Evolutionary conservation across 495 filamentous ascomycete species (phyloP), one percentile per base, ranked within the genome.

Genomic region (Neurospora intermedia): DNA sequence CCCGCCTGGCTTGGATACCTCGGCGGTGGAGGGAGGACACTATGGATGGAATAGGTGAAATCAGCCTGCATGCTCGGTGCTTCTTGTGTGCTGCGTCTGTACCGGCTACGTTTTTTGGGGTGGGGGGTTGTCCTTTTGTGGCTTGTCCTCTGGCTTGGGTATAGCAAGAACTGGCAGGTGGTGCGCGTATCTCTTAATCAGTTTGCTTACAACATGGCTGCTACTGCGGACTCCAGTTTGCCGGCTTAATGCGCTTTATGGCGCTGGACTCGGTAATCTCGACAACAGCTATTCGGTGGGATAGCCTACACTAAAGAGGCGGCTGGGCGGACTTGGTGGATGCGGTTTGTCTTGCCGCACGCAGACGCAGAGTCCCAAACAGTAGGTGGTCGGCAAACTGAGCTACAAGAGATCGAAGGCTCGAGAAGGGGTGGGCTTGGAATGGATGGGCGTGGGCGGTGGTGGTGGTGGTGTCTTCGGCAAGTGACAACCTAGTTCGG

Each of bases 21-120:
- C 72, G 94, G 93, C 71, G 94, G 94, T 69, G 94, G 93, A 74
- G 93, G 93, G 74, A 94, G 85, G 71, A 94, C 91, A 81, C 92
- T 95, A 80, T 10, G 46, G 54, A 73, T 31, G 23, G 27, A 23
- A 69, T 69, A 69, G n/a, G 72, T 69, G 4, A 23, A n/a, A 62
- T 59, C 43, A 74, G 38, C 38, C 48, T 35, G 46, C 62, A 70
- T 69, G 72, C 8, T 42, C 23, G 6, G 54, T 38, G 16, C 39
- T 69, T 16, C 39, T 35, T 15, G 69, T 27, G 23, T 69, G 45
- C 27, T 35, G 54, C 31, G 54, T 62, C 54, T 62, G 23, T 62
- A 62, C 48, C 48, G 48, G 48, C 54, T 62, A 62, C 54, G 54
- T 62, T 11, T 35, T 31, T 31, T 62, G 7, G 23, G 54, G 54